Percentiles rank a stretch among this genome's conserved stretches.
Evolutionary conservation across 225 moss, liverwort and hornwort species (phyloP).

Genomic region (Physcomitrium patens): DNA sequence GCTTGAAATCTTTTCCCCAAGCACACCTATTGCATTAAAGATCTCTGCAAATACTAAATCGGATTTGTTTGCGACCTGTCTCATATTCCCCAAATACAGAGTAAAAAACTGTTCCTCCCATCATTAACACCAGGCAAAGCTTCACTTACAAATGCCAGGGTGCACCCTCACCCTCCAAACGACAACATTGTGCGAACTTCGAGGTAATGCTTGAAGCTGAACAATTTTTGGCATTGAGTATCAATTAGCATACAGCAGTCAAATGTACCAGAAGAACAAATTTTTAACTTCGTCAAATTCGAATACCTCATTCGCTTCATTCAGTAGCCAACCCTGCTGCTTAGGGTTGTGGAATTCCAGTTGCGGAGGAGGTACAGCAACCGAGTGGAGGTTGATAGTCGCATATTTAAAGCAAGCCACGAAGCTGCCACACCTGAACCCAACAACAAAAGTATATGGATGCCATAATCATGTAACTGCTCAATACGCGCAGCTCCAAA

Average conservation of each 20-base stretch:
- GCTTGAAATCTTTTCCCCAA: constrained; percentile 70
- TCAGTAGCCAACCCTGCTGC: constrained; percentile 75
- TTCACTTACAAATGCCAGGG: neutral
- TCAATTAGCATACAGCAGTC: neutral
- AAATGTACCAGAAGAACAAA: neutral
- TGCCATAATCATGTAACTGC: neutral
- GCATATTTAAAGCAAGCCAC: constrained; percentile 93
- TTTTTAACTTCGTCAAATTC: constrained; percentile 20
- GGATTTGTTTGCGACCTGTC: constrained; percentile 69
- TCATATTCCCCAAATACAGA: neutral
- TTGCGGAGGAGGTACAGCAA: constrained; percentile 83
- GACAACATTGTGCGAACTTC: neutral
- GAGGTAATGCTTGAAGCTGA: neutral
- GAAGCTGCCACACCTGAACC: constrained; percentile 74
- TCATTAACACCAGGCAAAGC: constrained; percentile 5
- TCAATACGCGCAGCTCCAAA: neutral
- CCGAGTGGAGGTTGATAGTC: constrained; percentile 83
- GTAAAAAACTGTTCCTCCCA: constrained; percentile 12
- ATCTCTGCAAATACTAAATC: constrained; percentile 71
- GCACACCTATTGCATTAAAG: constrained; percentile 59
- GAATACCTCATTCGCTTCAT: constrained; percentile 81
- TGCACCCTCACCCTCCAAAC: neutral
- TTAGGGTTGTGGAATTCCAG: constrained; percentile 72
- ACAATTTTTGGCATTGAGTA: neutral
- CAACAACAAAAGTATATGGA: constrained; percentile 15